These are phyloP conservation scores for Trametes polyzona DNA, from an alignment of 1,284 basidiomycete genomes.

Conservation along the genomic window DNA sequence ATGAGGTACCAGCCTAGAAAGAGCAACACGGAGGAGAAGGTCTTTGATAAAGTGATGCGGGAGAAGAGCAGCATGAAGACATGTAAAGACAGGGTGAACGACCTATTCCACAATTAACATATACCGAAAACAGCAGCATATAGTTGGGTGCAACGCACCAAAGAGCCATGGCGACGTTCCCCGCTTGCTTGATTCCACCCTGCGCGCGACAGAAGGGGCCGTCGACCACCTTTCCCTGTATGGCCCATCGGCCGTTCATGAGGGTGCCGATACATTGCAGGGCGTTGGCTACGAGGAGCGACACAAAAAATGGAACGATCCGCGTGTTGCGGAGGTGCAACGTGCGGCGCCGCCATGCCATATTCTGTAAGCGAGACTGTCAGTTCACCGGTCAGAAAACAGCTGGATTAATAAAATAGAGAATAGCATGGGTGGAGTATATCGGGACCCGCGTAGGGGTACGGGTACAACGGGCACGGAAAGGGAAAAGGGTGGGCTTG, in stretches of 20 bases:
- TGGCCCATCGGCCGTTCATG: slow-evolving; percentile 46
- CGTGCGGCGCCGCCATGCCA: slow-evolving; percentile 23
- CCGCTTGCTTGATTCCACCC: slow-evolving; percentile 48
- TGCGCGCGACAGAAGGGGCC: slow-evolving; percentile 45
- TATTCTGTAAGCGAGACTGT: slow-evolving; percentile 16
- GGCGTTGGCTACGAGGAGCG: slow-evolving; percentile 46
- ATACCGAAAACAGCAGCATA: not conserved
- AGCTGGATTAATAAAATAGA: not conserved
- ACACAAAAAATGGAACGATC: slow-evolving; percentile 40
- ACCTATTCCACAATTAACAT: slow-evolving; percentile 33
- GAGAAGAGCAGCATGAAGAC: slow-evolving; percentile 49
- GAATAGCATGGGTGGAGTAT: not conserved
- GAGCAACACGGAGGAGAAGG: slow-evolving; percentile 30
- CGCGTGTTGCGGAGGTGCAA: slow-evolving; percentile 34
- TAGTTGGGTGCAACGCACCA: slow-evolving; percentile 31
- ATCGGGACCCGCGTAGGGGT: no score
- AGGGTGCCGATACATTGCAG: slow-evolving; percentile 46
- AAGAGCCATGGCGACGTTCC: slow-evolving; percentile 47
- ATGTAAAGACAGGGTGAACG: slow-evolving; percentile 44
- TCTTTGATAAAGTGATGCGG: slow-evolving; percentile 23
- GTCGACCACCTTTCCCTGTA: slow-evolving; percentile 35
- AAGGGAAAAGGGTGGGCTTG: no score
- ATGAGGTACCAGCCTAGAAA: slow-evolving; percentile 41
- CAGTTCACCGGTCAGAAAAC: not conserved
- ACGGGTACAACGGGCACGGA: no score